These are phyloP conservation scores for Botrytis fabae DNA, from an alignment of 2,329 filamentous ascomycete species.

Conservation along the genomic window DNA sequence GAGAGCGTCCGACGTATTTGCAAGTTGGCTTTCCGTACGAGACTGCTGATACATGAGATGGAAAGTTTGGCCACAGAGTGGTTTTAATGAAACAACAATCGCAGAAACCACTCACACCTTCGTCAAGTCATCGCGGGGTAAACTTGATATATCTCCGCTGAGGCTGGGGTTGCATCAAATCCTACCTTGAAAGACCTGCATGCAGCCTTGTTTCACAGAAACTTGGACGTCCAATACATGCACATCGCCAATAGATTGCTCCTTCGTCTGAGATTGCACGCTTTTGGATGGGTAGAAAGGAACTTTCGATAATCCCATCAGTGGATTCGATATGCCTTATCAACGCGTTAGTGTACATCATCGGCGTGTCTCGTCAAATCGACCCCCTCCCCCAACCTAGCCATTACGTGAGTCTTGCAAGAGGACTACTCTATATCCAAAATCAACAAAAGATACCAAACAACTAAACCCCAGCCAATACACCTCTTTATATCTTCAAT, in stretches of 20 bases:
- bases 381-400: too few relatives aligned
- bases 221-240: background rate
- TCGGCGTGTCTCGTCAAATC: background rate
- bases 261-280: background rate
- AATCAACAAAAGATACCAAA: background rate
- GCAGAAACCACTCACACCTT: background rate
- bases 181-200: background rate
- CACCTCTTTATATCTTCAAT: background rate
- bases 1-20: constrained; percentile 2
- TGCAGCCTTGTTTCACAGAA: background rate
- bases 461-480: too few relatives aligned
- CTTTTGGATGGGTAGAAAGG: background rate
- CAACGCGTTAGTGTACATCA: background rate
- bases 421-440: background rate
- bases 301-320: background rate
- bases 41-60: background rate
- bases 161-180: background rate
- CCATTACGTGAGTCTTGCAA: background rate
- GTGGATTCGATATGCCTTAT: background rate
- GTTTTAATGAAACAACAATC: background rate
- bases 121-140: background rate
- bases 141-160: background rate
- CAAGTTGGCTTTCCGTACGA: background rate
- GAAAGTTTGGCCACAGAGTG: background rate
- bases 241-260: background rate